phyloP scores from a whole-genome alignment of 805 yeast genomes.

The Diddensiella caesifluorescens region DNA sequence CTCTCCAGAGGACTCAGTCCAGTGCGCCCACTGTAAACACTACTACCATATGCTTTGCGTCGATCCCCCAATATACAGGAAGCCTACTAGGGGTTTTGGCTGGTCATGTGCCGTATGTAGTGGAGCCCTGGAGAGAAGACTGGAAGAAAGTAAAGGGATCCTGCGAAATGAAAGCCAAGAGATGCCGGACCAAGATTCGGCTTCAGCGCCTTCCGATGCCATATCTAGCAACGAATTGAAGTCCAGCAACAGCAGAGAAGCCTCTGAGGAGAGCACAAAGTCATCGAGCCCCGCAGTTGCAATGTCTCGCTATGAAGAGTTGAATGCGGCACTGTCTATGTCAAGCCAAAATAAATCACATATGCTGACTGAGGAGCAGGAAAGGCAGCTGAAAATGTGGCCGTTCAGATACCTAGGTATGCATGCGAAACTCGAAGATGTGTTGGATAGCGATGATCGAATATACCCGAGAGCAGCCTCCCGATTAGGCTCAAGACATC shows the following conservation, averaged over 20 bases:
- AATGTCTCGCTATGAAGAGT: constrained; percentile 21
- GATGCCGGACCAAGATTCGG: not conserved
- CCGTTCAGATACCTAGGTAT: constrained; percentile 73
- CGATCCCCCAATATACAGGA: constrained; percentile 73
- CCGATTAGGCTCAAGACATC: constrained; percentile 67
- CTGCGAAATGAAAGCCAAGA: not conserved
- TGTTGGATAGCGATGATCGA: constrained; percentile 68
- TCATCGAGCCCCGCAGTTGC: constrained; percentile 3
- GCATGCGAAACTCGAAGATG: constrained; percentile 69
- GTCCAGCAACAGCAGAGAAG: not conserved
- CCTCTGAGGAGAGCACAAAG: constrained; percentile 3
- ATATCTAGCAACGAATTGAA: not conserved
- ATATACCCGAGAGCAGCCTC: constrained; percentile 80
- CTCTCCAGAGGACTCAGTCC: constrained; percentile 60
- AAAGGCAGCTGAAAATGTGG: constrained; percentile 44
- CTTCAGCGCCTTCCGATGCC: not conserved
- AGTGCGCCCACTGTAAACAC: constrained; percentile 71
- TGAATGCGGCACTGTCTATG: constrained; percentile 21
- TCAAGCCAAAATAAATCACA: constrained; percentile 6
- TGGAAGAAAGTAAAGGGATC: constrained; percentile 23
- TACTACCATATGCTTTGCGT: constrained; percentile 77
- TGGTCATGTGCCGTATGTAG: constrained; percentile 86
- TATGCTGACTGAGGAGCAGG: constrained; percentile 27
- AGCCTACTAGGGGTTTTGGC: constrained; percentile 82
- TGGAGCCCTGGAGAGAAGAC: constrained; percentile 21